Base-by-base conservation (phyloP, 306 rosid species). In the Rosa multiflora region DNA sequence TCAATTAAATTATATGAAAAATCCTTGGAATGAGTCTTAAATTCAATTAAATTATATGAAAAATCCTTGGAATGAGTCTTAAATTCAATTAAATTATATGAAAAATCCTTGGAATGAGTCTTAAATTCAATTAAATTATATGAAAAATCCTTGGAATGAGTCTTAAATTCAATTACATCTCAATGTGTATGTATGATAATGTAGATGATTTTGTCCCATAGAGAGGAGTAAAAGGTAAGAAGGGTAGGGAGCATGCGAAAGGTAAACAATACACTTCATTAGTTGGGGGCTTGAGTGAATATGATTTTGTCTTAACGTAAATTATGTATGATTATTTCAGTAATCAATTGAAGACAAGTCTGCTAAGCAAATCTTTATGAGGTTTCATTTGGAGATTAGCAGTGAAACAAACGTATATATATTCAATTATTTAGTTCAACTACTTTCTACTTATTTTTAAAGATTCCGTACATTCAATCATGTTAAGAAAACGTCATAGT, bases 301-400 rank as follows among this genome's bases (percentile, higher is more conserved):
- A 80, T 80, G 83, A 80, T 80, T 80, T 80, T 80, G 83, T 80
- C 69, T 72, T 40, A 64, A 35, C 56, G 39, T 72, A 14, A 64
- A 48, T 73, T 61, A 80, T 29, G 64, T 72, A 52, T 7, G 26
- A 62, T 72, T 20, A 72, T 62, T 79, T 67, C 37, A 4, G 18
- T 73, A 40, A 73, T 80, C 35, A 66, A 62, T 48, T 56, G 77
- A 62, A 73, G 56, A 79, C 59, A 73, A 63, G 48, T 59, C 4
- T 55, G 74, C 56, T 40, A 64, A 63, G 29, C 58, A 73, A 73
- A 42, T 49, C 72, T 47, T 49, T 55, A 37, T 6, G 47, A 40
- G 79, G 66, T 76, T 43, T 43, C 21, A 63, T 63, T 47, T 46
- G 37, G 37, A 32, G 37, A 32, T 32, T 2, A 32, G 37, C 43